Evolutionary conservation across 495 filamentous ascomycete genomes (phyloP), one percentile per base, ranked within the genome.

Genomic region (Aspergillus avenaceus): DNA sequence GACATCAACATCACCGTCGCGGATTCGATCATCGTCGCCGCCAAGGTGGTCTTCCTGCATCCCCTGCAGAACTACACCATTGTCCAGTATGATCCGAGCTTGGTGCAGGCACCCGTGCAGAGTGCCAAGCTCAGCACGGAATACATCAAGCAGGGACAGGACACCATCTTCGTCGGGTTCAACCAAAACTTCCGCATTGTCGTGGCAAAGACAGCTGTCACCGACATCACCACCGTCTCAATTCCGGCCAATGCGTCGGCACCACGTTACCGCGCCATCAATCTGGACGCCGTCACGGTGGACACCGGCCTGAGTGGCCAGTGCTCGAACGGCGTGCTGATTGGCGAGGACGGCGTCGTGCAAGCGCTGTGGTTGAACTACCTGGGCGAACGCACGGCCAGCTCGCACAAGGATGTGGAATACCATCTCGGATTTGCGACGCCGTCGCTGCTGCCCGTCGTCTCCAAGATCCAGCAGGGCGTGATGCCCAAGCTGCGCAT

Each of bases 41-140:
- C 87, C 50, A 96, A 95, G 66, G 87, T 99, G 13, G 76, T 96
- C 18, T 99, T 99, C 75, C 78, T 99, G 72, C 93, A 99, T 66
- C 93, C 93, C n/a, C 74, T 97, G 25, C 95, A 97, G 62, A 99
- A 99, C 66, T 99, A 97, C 69, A 86, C 85, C 53, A 86, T 99
- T 58, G 80, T 99, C 48, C 87, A 95, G 67, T 99, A 97, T 62
- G 93, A 99, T 66, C 87, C 95, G 2, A 84, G 78, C 27, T 81
- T 99, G 1, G 95, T 97, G 37, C 81, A 95, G 56, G 93, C 95
- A 6, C 92, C 95, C 5, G 90, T 99, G 18, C 76, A 95, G 67
- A 91, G 85, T 56, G 92, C 93, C 19, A 87, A 78, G 60, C 81
- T 99, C 42, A 86, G 90, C 59, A 80, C 75, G 13, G 79, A 90